Evolutionary conservation across 1,284 basidiomycete genomes (phyloP).

Genomic region (Omphalotus olearius): DNA sequence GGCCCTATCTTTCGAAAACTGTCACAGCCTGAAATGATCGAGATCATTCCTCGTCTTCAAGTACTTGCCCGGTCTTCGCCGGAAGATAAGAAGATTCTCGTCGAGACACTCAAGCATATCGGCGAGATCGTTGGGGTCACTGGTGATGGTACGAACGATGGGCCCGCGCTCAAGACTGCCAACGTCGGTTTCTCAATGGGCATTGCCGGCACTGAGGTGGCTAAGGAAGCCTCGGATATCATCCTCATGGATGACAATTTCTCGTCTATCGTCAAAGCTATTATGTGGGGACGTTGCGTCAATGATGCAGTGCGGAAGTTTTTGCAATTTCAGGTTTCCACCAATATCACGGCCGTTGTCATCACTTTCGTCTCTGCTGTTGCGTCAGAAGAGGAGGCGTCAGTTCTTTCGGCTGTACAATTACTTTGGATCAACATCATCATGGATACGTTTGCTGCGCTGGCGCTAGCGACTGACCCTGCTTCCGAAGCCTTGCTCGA

Average conservation of each 20-base stretch:
- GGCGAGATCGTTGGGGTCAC: slow-evolving; percentile 97
- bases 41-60: slow-evolving; percentile 67
- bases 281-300: slow-evolving; percentile 99
- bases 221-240: slow-evolving; percentile 98
- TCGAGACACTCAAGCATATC: slow-evolving; percentile 82
- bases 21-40: slow-evolving; percentile 49
- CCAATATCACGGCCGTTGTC: slow-evolving; percentile 93
- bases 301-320: slow-evolving; percentile 98
- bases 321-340: slow-evolving; percentile 96
- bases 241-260: slow-evolving; percentile 99
- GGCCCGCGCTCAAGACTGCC: slow-evolving; percentile 92
- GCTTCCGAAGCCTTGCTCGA: slow-evolving; percentile 80
- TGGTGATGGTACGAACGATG: slow-evolving; percentile 98
- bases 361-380: slow-evolving; percentile 93
- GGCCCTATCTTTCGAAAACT: slow-evolving; percentile 77
- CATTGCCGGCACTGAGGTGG: slow-evolving; percentile 97
- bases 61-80: slow-evolving; percentile 94
- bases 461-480: slow-evolving; percentile 95
- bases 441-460: slow-evolving; percentile 98
- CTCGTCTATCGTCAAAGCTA: slow-evolving; percentile 91
- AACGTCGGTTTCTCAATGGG: slow-evolving; percentile 98
- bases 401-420: slow-evolving; percentile 92
- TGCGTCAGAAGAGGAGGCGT: slow-evolving; percentile 71
- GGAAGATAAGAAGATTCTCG: slow-evolving; percentile 93
- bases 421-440: slow-evolving; percentile 96